Conservation (phyloP, 177 flowering plant species). For the Vitis hybrid region DNA sequence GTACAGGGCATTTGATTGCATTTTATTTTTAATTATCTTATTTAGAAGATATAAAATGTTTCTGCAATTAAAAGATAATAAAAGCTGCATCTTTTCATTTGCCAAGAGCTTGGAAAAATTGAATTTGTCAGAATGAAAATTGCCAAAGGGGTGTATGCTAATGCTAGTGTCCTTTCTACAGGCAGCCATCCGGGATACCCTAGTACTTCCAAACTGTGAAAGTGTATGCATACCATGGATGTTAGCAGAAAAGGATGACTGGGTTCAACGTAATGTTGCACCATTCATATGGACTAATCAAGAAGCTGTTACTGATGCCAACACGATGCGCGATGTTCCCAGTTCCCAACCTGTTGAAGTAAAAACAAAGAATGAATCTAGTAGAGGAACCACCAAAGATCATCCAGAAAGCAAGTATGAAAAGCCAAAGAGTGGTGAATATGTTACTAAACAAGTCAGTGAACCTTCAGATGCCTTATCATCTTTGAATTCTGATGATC, state of each 20-base stretch:
- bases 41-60: background rate
- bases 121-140: background rate
- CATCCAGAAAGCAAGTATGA: conserved; percentile 22
- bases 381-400: conserved; percentile 15
- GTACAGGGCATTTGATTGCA: background rate
- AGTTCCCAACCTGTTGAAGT: conserved; percentile 28
- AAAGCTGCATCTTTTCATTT: background rate
- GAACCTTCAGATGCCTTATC: conserved; percentile 19
- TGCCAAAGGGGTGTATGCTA: conserved; percentile 5
- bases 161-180: conserved; percentile 31
- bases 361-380: conserved; percentile 22
- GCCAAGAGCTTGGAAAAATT: background rate
- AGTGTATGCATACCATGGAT: conserved; percentile 76
- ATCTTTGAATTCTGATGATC: conserved; percentile 16
- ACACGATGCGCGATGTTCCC: conserved; percentile 20
- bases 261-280: conserved; percentile 74
- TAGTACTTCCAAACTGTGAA: conserved; percentile 93
- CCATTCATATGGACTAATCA: conserved; percentile 76
- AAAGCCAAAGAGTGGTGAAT: conserved; percentile 20
- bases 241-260: conserved; percentile 92
- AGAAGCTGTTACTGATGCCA: conserved; percentile 34
- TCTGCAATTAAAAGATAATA: background rate
- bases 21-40: too few species aligned
- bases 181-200: conserved; percentile 76
- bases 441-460: conserved; percentile 11